Evolutionary conservation across 768 basidiomycete genomes (phyloP), one percentile per base, ranked within the genome.

Genomic region (Boletus pseudo-olivaceus): DNA sequence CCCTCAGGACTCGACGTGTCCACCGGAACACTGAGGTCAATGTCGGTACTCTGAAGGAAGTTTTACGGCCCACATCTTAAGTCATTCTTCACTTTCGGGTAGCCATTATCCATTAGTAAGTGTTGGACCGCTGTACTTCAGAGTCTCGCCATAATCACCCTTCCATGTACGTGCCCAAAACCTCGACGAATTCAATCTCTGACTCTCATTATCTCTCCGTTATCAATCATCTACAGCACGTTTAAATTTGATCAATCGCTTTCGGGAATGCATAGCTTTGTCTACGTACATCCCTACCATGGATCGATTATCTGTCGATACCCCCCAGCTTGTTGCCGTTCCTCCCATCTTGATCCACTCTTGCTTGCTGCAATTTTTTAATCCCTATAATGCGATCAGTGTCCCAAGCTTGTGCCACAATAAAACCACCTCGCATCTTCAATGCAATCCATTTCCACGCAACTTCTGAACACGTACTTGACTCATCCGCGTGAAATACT

Each of bases 101-200:
- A 67, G 66, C 27, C 66, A 64, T 32, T 60, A 51, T 39, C 62
- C 47, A 39, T 42, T 68, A 20, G 66, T 68, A 26, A 55, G 62
- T 49, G 40, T 9, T 12, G 12, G 4, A n/a, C 19, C n/a, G 6
- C 14, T 30, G 27, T 23, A 11, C 37, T 23, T 33, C 27, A 32
- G 12, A 40, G 33, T 35, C 23, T 35, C 19, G 12, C 47, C 54
- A 10, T 20, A 11, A 54, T 50, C 26, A 46, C n/a, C 9, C 4
- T 8, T 37, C 35, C 2, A 23, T 23, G 15, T 10, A 11, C 40
- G 39, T 15, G 10, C 23, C 17, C 20, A 67, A 67, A 53, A 67
- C 38, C 64, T 67, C 5, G 55, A 64, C 26, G 66, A 67, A 20
- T 32, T 34, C 0, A 38, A 67, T 32, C 51, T 67, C n/a, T 67